Evolutionary conservation across 805 yeast genomes (phyloP).

Genomic region (Starmerella bombi): DNA sequence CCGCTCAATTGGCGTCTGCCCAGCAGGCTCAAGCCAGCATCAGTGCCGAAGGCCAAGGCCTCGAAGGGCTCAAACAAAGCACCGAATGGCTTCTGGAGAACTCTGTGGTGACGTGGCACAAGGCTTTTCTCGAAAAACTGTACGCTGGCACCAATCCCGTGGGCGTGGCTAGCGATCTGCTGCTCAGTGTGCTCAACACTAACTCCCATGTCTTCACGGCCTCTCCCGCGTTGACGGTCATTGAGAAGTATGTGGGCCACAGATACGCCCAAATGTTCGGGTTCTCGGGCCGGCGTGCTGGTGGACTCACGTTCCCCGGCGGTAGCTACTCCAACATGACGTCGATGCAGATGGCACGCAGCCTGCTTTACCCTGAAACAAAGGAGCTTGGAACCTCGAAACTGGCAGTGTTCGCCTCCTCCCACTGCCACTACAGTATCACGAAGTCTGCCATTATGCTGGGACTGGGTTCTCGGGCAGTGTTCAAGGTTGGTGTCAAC

Average conservation of each 20-base stretch:
- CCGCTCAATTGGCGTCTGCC: slow-evolving; percentile 33
- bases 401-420: slow-evolving; percentile 59
- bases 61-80: slow-evolving; percentile 35
- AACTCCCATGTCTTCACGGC: slow-evolving; percentile 77
- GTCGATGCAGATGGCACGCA: slow-evolving; percentile 62
- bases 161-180: slow-evolving; percentile 60
- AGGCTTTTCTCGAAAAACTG: slow-evolving; percentile 71
- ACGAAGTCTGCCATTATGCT: slow-evolving; percentile 67
- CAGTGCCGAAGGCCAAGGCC: slow-evolving; percentile 31
- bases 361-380: slow-evolving; percentile 54
- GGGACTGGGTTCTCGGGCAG: slow-evolving; percentile 53
- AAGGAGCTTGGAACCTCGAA: slow-evolving; percentile 47
- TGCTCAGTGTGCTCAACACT: slow-evolving; percentile 59
- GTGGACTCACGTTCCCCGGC: slow-evolving; percentile 76
- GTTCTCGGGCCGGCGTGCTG: slow-evolving; percentile 41
- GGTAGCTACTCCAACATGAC: slow-evolving; percentile 82
- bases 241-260: slow-evolving; percentile 55
- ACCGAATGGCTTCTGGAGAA: slow-evolving; percentile 47
- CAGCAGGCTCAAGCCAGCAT: slow-evolving; percentile 29
- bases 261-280: slow-evolving; percentile 57
- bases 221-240: slow-evolving; percentile 62
- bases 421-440: slow-evolving; percentile 67
- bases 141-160: slow-evolving; percentile 80
- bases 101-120: slow-evolving; percentile 77
- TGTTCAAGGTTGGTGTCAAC: slow-evolving; percentile 51